These are phyloP conservation scores for Reticulascus tulasneorum DNA, from an alignment of 2,329 filamentous ascomycete species.

Conservation along the genomic window DNA sequence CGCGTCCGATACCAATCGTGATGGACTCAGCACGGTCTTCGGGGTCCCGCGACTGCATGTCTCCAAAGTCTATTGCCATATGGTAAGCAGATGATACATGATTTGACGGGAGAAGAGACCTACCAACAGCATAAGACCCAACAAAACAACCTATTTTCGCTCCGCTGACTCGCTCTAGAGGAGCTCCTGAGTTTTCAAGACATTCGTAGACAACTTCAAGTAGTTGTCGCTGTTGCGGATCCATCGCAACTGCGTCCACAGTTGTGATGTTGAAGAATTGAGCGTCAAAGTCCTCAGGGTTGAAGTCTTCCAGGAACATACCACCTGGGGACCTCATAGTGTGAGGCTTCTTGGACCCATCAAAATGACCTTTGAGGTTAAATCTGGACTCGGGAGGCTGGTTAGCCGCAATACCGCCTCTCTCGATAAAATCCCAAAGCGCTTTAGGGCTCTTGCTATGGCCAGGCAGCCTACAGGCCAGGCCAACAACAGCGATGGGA, in stretches of 20 bases:
- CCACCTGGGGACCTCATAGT: conserved; percentile 30
- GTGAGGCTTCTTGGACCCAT: conserved; percentile 27
- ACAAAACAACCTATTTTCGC: conserved; percentile 14
- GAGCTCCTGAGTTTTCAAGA: conserved; percentile 13
- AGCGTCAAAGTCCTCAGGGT: conserved; percentile 25
- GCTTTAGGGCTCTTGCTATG: conserved; percentile 24
- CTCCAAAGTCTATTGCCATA: background rate
- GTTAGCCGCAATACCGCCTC: conserved; percentile 25
- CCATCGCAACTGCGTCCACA: conserved; percentile 48
- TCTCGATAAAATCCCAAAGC: conserved; percentile 33
- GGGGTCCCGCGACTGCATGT: conserved; percentile 1
- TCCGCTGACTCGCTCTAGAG: background rate
- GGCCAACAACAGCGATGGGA: conserved; percentile 38
- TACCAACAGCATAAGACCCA: conserved; percentile 21
- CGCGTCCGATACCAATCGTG: background rate
- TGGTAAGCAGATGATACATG: background rate
- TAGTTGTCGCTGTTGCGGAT: conserved; percentile 46
- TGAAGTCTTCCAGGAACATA: conserved; percentile 26
- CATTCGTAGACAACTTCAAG: conserved; percentile 28
- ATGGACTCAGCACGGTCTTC: background rate
- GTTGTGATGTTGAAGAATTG: conserved; percentile 33
- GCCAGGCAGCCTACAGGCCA: conserved; percentile 38
- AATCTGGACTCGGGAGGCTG: conserved; percentile 25
- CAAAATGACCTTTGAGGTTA: conserved; percentile 29
- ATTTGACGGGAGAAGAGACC: conserved; percentile 17